Evolutionary conservation across 768 basidiomycete genomes (phyloP).

Genomic region (Neoboletus subvelutipes): DNA sequence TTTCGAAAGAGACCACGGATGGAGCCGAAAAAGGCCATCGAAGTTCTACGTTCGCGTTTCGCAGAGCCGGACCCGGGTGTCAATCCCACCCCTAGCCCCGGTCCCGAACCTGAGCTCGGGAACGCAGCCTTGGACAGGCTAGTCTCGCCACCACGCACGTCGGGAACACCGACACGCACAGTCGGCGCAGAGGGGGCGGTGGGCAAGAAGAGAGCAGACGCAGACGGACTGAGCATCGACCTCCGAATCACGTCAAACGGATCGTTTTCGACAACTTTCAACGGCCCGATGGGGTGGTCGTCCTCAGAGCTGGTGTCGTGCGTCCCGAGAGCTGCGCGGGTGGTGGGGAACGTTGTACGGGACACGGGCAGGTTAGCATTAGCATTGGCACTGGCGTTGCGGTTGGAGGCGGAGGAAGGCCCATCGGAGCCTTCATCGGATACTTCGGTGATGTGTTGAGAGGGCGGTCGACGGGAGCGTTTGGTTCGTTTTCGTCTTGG

Average conservation of each 20-base stretch:
- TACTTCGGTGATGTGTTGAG: slow-evolving; percentile 26
- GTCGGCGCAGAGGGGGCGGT: not conserved
- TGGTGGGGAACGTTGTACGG: not conserved
- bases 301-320: slow-evolving; percentile 23
- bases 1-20: slow-evolving; percentile 29
- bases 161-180: not conserved
- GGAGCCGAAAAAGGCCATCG: slow-evolving; percentile 27
- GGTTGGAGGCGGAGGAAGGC: not conserved
- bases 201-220: not conserved
- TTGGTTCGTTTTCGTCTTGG: slow-evolving; percentile 4
- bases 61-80: not conserved
- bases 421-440: slow-evolving; percentile 20
- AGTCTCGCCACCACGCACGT: not conserved
- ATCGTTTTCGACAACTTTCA: slow-evolving; percentile 28
- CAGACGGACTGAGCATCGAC: slow-evolving; percentile 3
- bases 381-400: not conserved
- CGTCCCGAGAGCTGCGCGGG: not conserved
- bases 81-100: not conserved
- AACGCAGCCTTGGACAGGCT: not conserved
- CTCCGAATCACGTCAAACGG: slow-evolving; percentile 21
- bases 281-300: slow-evolving; percentile 9
- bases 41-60: slow-evolving; percentile 22
- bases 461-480: slow-evolving; percentile 20
- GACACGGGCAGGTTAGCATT: not conserved
- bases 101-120: not conserved